phyloP scores from a whole-genome alignment of 2,329 filamentous ascomycete genomes.

The Aureobasidium uvarum region DNA sequence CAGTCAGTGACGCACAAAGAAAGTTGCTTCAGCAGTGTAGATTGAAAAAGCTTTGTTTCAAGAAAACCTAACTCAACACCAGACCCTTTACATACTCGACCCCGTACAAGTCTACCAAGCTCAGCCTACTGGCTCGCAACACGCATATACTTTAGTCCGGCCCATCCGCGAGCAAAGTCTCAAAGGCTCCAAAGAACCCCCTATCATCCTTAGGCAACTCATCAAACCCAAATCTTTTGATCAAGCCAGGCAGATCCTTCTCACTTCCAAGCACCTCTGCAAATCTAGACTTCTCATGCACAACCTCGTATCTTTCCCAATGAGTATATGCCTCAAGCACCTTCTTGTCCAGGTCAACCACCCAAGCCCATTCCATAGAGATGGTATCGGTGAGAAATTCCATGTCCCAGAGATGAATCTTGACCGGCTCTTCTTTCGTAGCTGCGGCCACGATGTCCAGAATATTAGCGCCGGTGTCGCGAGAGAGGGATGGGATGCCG shows the following conservation, averaged over 20 bases:
- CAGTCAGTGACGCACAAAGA: not conserved
- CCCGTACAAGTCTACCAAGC: not conserved
- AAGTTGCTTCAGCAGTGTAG: not conserved
- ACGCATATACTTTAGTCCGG: not conserved
- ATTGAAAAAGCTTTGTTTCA: not conserved
- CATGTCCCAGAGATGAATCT: constrained; percentile 26
- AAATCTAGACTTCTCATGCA: not conserved
- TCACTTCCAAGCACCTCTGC: not conserved
- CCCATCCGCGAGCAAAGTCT: not conserved
- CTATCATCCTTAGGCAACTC: not conserved
- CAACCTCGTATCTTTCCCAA: not conserved
- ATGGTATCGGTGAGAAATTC: constrained; percentile 32
- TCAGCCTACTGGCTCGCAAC: not conserved
- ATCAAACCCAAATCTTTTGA: not conserved
- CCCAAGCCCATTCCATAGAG: constrained; percentile 36
- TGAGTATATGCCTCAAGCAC: constrained; percentile 27
- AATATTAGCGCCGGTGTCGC: constrained; percentile 14
- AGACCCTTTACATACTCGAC: not conserved
- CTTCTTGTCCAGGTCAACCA: constrained; percentile 33
- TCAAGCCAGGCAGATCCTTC: not conserved
- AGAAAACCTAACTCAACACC: not conserved
- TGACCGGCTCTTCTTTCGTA: not conserved
- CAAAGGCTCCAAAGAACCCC: not conserved
- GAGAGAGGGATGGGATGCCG: constrained; percentile 7
- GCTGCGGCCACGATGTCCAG: not conserved